phyloP scores from a whole-genome alignment of 2,329 filamentous ascomycete genomes.

The Scleromitrula shiraiana region DNA sequence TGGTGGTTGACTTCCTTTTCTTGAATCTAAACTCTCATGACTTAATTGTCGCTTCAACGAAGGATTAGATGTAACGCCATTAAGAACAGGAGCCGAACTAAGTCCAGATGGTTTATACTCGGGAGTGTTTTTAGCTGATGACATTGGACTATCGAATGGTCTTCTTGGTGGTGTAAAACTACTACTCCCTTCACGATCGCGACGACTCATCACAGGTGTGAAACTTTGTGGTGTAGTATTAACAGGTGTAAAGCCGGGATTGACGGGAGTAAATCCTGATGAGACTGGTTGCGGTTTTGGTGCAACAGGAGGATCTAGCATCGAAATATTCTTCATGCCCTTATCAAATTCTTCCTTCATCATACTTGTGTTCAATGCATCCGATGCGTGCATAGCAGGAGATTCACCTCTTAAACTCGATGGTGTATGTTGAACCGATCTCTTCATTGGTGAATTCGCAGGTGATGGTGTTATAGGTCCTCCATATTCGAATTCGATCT shows the following conservation, averaged over 20 bases:
- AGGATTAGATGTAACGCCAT: slow-evolving; percentile 43
- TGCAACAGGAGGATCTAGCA: slow-evolving; percentile 25
- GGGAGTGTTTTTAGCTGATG: slow-evolving; percentile 56
- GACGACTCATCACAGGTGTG: slow-evolving; percentile 32
- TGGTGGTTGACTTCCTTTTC: slow-evolving; percentile 25
- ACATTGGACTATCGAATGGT: slow-evolving; percentile 54
- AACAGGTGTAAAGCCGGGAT: slow-evolving; percentile 50
- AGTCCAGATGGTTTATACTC: slow-evolving; percentile 51
- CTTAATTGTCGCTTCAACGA: slow-evolving; percentile 70
- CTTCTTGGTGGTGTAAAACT: slow-evolving; percentile 41
- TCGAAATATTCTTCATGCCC: slow-evolving; percentile 30
- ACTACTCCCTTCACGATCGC: slow-evolving; percentile 44
- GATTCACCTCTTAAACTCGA: slow-evolving; percentile 55
- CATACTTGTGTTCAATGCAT: slow-evolving; percentile 45
- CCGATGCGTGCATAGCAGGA: slow-evolving; percentile 52
- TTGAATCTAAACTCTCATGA: slow-evolving; percentile 38
- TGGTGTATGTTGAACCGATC: slow-evolving; percentile 51
- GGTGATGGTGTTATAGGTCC: slow-evolving; percentile 80
- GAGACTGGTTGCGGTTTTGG: slow-evolving; percentile 18
- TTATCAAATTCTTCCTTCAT: slow-evolving; percentile 34
- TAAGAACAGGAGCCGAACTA: slow-evolving; percentile 43
- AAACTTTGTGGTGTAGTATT: slow-evolving; percentile 6
- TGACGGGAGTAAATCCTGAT: slow-evolving; percentile 34
- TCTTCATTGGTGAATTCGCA: slow-evolving; percentile 64
- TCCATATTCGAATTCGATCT: slow-evolving; percentile 86